These are phyloP conservation scores for Carex scoparia DNA, from an alignment of 176 grass and related monocot genomes.

Conservation along the genomic window DNA sequence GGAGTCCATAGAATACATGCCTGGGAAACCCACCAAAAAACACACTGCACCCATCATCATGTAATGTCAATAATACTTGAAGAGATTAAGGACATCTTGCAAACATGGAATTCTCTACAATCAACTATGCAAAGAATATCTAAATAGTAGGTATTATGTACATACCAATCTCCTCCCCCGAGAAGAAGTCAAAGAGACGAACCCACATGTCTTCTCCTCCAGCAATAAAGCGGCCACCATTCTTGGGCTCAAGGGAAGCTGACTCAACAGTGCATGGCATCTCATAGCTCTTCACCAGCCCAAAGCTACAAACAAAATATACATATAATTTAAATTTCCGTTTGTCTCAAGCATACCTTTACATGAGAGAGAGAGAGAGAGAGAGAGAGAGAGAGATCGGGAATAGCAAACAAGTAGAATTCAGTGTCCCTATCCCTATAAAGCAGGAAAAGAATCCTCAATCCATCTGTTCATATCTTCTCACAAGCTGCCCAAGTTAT, in stretches of 20 bases:
- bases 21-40: background rate
- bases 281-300: conserved; percentile 92
- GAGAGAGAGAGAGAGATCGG: background rate
- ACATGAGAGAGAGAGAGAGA: background rate
- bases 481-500: background rate
- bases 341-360: background rate
- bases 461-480: background rate
- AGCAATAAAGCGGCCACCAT: conserved; percentile 74
- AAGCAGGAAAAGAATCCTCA: background rate
- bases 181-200: conserved; percentile 86
- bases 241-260: conserved; percentile 85
- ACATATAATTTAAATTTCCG: background rate
- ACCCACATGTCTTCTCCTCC: conserved; percentile 99
- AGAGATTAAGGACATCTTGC: background rate
- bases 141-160: background rate
- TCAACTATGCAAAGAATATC: background rate
- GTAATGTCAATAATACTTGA: background rate
- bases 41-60: background rate
- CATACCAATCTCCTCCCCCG: conserved; percentile 95
- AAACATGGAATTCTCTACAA: background rate
- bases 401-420: background rate
- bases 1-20: background rate
- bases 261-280: conserved; percentile 94
- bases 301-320: conserved; percentile 54
- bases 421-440: background rate